Base-by-base conservation (phyloP, 2,329 filamentous ascomycete genomes). In the Talaromyces sp. region DNA sequence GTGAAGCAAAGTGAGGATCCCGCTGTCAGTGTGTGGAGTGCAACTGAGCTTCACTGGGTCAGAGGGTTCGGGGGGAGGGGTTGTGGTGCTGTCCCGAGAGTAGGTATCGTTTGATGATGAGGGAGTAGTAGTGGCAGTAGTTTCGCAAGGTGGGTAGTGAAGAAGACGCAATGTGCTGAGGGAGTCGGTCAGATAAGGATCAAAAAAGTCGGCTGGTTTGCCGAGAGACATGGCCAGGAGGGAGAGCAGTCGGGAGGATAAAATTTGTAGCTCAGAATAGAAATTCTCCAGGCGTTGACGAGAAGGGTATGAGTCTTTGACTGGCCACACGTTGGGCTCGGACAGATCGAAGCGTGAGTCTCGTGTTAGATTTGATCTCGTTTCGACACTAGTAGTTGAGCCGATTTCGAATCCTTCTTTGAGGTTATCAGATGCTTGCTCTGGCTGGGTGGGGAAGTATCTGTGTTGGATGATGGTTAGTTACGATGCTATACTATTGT, bases 351-450 rank as follows among this genome's bases (percentile, higher is more conserved):
- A 74, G 30, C 71, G 70, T 7, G 70, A 64, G 1, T 23, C 51
- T 6, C 62, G 61, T 2, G 51, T 59, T 12, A 14, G 16, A 27
- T 64, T 63, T 16, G 66, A 61, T 30, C 16, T 23, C 5, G 60
- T 34, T 5, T 50, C 51, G 9, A 65, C 53, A 4, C 63, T 55
- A 1, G 62, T 60, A 28, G 69, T 63, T 12, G 76, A 70, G 3
- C 79, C 79, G 18, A 81, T 71, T 60, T 81, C 79, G 62, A 81
- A 81, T 0, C 79, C 79, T 65, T 81, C 79, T 65, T 81, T 81
- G 5, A 81, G 67, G 47, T 81, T 81, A 53, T 78, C 74, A 5
- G 67, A 63, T 40, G 66, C 68, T 31, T 76, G 70, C 31, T 73
- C 73, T 4, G 73, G 72, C 64, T 80, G 77, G 0, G 73, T 69